Evolutionary conservation across 1,139 yeast species (phyloP), one percentile per base, ranked within the genome.

Genomic region (Yamadazyma trypodendri): DNA sequence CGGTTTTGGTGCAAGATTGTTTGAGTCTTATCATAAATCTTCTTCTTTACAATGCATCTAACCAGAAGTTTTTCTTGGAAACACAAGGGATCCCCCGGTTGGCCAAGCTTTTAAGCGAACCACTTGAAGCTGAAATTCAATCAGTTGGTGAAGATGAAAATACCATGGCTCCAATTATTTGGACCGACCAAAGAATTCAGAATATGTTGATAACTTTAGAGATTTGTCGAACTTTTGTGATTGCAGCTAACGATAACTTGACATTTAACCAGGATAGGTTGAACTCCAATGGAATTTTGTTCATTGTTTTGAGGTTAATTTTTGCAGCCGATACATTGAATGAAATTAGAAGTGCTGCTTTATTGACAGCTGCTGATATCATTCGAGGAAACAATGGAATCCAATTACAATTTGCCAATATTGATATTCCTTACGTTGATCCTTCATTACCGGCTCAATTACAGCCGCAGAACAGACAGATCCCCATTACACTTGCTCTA

Each of bases 391-490:
- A 87, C 56, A 58, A 73, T 11, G 72, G 66, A 8, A 71, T 84
- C 25, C 97, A 89, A 58, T 64, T 65, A 17, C 79, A 79, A 45
- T 83, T 92, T 52, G 73, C 89, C 3, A 80, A 79, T 40, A 81
- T 90, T 16, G 97, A 92, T 56, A 96, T 92, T 5, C 98, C 98
- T 0, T 87, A 82, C 53, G 68, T 89, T 42, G 97, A 89, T 54
- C 89, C 96, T 7, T 74, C 87, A n/a, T 60, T 84, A 42, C 86
- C 88, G 1, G 52, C 71, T 4, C 72, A 65, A 38, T 49, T 63
- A 12, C 74, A 69, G 38, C 36, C 54, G 0, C 65, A 55, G 36
- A 62, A 59, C 32, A 50, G 45, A 35, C 52, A 61, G 1, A 57
- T 81, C 7, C 94, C 97, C 0, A 95, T 86, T 0, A 72, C 86